These are phyloP conservation scores for Penicillium soppii DNA, from an alignment of 495 filamentous ascomycete species.

Conservation along the genomic window DNA sequence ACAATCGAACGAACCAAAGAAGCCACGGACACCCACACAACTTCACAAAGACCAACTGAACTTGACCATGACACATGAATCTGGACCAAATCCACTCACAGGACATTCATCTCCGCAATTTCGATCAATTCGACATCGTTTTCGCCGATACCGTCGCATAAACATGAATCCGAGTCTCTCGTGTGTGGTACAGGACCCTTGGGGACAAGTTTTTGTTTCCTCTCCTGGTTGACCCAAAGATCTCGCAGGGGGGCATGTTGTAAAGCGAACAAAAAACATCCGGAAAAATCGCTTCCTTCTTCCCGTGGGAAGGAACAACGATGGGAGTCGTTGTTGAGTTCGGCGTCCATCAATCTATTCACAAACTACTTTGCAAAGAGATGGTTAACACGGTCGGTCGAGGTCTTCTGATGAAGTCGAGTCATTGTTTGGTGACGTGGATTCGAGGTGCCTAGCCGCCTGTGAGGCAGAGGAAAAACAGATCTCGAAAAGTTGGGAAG, in stretches of 20 bases:
- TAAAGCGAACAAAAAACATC: slow-evolving; percentile 80
- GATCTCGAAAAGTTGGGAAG: slow-evolving; percentile 31
- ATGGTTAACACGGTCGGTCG: slow-evolving; percentile 76
- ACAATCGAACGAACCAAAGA: slow-evolving; percentile 20
- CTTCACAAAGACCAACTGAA: slow-evolving; percentile 22
- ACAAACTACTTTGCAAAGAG: slow-evolving; percentile 54
- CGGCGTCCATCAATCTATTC: slow-evolving; percentile 69
- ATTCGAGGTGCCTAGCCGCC: slow-evolving; percentile 43
- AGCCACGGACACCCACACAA: slow-evolving; percentile 6
- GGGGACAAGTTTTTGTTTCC: slow-evolving; percentile 88
- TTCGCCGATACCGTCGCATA: neutral
- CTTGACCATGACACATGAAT: slow-evolving; percentile 37
- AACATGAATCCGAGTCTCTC: slow-evolving; percentile 43
- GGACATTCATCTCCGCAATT: slow-evolving; percentile 30
- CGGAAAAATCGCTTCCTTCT: slow-evolving; percentile 69
- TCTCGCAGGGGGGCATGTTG: slow-evolving; percentile 53
- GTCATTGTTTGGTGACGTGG: slow-evolving; percentile 54
- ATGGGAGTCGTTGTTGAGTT: slow-evolving; percentile 32
- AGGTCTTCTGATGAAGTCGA: slow-evolving; percentile 45
- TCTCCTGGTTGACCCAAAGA: slow-evolving; percentile 45
- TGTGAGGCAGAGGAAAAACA: slow-evolving; percentile 25
- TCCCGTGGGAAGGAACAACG: slow-evolving; percentile 35
- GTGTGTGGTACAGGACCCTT: slow-evolving; percentile 77
- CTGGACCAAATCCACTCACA: slow-evolving; percentile 37
- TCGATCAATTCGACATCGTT: slow-evolving; percentile 11